phyloP scores from a whole-genome alignment of 2,329 filamentous ascomycete species.

The Phyllosticta ampelicida region DNA sequence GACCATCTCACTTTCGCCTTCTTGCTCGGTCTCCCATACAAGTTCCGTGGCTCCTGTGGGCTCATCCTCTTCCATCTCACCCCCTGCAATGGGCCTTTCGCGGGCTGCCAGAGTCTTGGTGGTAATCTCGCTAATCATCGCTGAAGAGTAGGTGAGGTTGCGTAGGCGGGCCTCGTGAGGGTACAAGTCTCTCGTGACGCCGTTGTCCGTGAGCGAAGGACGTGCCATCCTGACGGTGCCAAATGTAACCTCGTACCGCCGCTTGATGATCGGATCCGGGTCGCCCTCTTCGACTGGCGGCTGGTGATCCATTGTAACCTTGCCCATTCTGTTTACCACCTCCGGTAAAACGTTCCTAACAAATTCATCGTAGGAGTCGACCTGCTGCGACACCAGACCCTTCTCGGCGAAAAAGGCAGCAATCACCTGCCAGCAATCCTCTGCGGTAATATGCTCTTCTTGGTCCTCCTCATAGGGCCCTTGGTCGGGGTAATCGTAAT shows the following conservation, averaged over 20 bases:
- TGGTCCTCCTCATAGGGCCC: constrained; percentile 37
- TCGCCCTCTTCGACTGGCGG: constrained; percentile 66
- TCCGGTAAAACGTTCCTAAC: constrained; percentile 90
- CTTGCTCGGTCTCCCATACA: constrained; percentile 40
- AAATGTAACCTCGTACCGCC: constrained; percentile 92
- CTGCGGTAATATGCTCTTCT: constrained; percentile 69
- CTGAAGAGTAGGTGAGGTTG: constrained; percentile 90
- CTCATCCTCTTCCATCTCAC: constrained; percentile 50
- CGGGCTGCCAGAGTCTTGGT: constrained; percentile 77
- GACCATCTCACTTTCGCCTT: constrained; percentile 48
- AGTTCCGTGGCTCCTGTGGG: constrained; percentile 27
- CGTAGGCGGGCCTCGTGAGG: constrained; percentile 93
- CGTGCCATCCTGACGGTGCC: constrained; percentile 80
- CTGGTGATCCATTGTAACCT: constrained; percentile 87
- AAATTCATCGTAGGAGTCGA: constrained; percentile 98
- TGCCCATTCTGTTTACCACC: constrained; percentile 82
- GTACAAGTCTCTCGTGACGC: constrained; percentile 71
- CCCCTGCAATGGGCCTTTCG: constrained; percentile 56
- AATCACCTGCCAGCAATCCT: constrained; percentile 98
- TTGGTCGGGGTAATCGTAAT: constrained; percentile 48
- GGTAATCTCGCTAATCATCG: constrained; percentile 79
- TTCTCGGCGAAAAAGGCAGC: constrained; percentile 94
- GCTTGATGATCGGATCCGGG: constrained; percentile 65
- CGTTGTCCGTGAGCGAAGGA: constrained; percentile 85
- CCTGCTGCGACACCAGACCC: constrained; percentile 91